A percentile compares a stretch with the other conserved stretches of the same genome.
Conservation (phyloP, 2,329 filamentous ascomycete species). For the Amauroascus niger region DNA sequence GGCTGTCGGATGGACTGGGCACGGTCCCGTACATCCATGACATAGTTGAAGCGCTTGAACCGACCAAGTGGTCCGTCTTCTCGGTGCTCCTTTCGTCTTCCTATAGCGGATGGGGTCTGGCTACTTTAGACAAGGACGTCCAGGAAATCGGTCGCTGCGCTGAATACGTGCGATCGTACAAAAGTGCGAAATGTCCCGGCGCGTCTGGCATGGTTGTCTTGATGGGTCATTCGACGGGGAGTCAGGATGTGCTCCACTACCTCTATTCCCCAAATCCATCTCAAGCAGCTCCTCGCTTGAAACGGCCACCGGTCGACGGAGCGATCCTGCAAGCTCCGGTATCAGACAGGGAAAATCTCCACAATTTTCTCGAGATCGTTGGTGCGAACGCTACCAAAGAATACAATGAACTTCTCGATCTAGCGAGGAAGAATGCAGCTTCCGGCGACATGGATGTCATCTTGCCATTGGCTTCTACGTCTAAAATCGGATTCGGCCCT, state of each 20-base stretch:
- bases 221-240: conserved; percentile 61
- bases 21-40: conserved; percentile 46
- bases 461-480: conserved; percentile 29
- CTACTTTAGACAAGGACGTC: conserved; percentile 45
- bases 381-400: conserved; percentile 17
- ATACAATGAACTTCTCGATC: conserved; percentile 29
- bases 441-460: conserved; percentile 22
- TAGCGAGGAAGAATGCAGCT: conserved; percentile 24
- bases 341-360: conserved; percentile 58
- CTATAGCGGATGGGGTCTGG: conserved; percentile 47
- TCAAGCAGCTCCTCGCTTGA: conserved; percentile 17
- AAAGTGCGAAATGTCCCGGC: conserved; percentile 17
- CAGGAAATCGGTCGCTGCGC: conserved; percentile 46
- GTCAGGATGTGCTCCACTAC: conserved; percentile 60
- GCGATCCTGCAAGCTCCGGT: conserved; percentile 72
- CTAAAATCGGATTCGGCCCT: conserved; percentile 25
- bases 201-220: conserved; percentile 48
- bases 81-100: conserved; percentile 44
- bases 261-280: conserved; percentile 38
- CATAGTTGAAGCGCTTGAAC: conserved; percentile 42
- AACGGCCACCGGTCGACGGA: conserved; percentile 54
- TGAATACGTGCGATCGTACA: conserved; percentile 39
- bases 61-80: conserved; percentile 45
- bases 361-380: conserved; percentile 27
- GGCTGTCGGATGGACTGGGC: conserved; percentile 49